These are phyloP conservation scores for Mikania micrantha DNA, from an alignment of 129 eudicot genomes.

Conservation along the genomic window DNA sequence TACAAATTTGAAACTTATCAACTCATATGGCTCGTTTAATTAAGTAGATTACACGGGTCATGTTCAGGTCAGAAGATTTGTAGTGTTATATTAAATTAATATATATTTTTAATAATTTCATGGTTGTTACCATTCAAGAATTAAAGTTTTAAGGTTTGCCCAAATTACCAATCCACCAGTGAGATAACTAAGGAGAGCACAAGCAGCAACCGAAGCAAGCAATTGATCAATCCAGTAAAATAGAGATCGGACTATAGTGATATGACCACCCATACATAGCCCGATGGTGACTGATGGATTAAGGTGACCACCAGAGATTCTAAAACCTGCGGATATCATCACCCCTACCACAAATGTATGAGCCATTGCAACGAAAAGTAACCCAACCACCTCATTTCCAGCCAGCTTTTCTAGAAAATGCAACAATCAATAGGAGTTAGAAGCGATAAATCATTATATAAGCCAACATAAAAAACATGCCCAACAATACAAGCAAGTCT, in stretches of 20 bases:
- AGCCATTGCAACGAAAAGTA: constrained; percentile 70
- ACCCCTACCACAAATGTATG: constrained; percentile 74
- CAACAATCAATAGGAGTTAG: background rate
- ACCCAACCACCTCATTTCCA: constrained; percentile 61
- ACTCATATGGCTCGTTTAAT: too few species aligned
- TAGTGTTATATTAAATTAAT: too few species aligned
- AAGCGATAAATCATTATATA: background rate
- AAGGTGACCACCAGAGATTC: constrained; percentile 79
- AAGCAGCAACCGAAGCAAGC: constrained; percentile 81
- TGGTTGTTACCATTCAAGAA: too few species aligned
- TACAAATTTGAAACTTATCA: too few species aligned
- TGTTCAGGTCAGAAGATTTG: too few species aligned
- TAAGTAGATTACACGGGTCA: too few species aligned
- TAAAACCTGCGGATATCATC: constrained; percentile 73
- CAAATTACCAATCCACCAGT: constrained; percentile 74
- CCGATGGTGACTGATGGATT: constrained; percentile 94
- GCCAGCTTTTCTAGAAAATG: constrained; percentile 41
- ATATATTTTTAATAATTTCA: too few species aligned
- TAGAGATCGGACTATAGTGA: constrained; percentile 58
- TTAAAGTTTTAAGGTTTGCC: too few species aligned
- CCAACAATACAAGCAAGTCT: too few species aligned
- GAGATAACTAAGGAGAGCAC: constrained; percentile 61
- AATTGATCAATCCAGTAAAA: constrained; percentile 84
- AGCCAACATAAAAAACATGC: too few species aligned
- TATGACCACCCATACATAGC: constrained; percentile 69